Percentiles rank a stretch among this genome's conserved stretches.
These are phyloP conservation scores for Trametes punicea DNA, from an alignment of 768 basidiomycete species.

Conservation along the genomic window DNA sequence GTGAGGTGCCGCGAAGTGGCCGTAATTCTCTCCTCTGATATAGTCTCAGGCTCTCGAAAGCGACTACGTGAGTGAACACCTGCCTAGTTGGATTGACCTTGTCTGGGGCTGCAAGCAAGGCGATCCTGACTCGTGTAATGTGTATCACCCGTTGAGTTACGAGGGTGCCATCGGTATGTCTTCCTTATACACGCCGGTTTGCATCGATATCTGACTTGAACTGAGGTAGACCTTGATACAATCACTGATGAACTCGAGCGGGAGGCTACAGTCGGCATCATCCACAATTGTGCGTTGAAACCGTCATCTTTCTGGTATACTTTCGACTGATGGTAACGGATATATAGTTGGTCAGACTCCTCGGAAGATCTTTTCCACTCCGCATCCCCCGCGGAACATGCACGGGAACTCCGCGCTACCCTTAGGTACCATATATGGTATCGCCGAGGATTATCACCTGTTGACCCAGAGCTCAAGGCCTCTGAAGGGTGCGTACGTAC, in stretches of 20 bases:
- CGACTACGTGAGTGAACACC: constrained; percentile 75
- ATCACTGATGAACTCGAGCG: constrained; percentile 86
- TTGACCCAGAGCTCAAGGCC: constrained; percentile 55
- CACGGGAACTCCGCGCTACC: constrained; percentile 74
- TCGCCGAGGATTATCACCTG: constrained; percentile 80
- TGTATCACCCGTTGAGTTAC: constrained; percentile 91
- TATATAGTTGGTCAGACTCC: constrained; percentile 85
- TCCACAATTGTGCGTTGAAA: constrained; percentile 77
- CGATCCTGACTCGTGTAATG: constrained; percentile 72
- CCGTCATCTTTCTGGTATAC: too few relatives aligned
- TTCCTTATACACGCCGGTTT: background rate
- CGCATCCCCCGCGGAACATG: constrained; percentile 75
- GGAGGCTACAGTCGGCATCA: constrained; percentile 91
- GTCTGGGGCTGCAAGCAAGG: constrained; percentile 90
- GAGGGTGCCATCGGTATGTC: constrained; percentile 78
- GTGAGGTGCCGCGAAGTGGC: constrained; percentile 34
- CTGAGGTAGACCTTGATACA: constrained; percentile 65
- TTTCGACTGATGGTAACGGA: background rate
- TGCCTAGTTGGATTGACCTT: constrained; percentile 90
- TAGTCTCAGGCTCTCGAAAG: constrained; percentile 76
- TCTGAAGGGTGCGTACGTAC: constrained; percentile 46
- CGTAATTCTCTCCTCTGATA: background rate
- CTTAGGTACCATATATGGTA: constrained; percentile 64
- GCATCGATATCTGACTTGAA: background rate
- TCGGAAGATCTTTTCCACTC: constrained; percentile 69